Evolutionary conservation across 495 filamentous ascomycete species (phyloP).

Genomic region (Neurospora sp.): DNA sequence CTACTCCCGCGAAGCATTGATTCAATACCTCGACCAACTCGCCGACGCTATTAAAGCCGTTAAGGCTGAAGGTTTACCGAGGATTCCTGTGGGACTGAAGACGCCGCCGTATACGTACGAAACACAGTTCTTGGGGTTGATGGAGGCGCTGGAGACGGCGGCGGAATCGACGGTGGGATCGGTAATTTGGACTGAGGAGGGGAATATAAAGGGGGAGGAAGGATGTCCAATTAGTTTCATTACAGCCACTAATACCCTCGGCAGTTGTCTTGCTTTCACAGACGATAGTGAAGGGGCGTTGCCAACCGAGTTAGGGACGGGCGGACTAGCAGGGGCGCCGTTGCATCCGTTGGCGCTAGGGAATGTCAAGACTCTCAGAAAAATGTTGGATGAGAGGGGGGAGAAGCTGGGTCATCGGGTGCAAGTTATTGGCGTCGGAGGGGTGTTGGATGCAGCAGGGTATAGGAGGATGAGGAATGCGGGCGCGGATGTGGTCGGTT

Average conservation of each 20-base stretch:
- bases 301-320: conserved; percentile 41
- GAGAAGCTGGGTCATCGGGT: conserved; percentile 31
- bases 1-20: conserved; percentile 39
- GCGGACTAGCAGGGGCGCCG: conserved; percentile 56
- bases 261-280: conserved; percentile 47
- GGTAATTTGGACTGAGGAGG: too few species aligned
- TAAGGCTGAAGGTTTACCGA: neutral
- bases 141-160: conserved; percentile 41
- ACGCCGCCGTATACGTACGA: conserved; percentile 61
- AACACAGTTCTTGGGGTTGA: conserved; percentile 46
- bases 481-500: conserved; percentile 51
- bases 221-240: conserved; percentile 46
- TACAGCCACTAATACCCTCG: conserved; percentile 64
- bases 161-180: too few species aligned
- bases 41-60: neutral
- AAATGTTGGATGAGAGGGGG: conserved; percentile 37
- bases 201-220: too few species aligned
- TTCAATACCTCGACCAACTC: conserved; percentile 38
- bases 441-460: conserved; percentile 49
- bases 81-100: conserved; percentile 50
- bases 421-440: conserved; percentile 55
- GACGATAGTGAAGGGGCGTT: neutral
- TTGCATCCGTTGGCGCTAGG: conserved; percentile 66
- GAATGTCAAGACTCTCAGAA: conserved; percentile 52
- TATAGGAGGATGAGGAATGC: conserved; percentile 52